Conservation (phyloP, 1,284 basidiomycete species). For the Peniophora sp. region DNA sequence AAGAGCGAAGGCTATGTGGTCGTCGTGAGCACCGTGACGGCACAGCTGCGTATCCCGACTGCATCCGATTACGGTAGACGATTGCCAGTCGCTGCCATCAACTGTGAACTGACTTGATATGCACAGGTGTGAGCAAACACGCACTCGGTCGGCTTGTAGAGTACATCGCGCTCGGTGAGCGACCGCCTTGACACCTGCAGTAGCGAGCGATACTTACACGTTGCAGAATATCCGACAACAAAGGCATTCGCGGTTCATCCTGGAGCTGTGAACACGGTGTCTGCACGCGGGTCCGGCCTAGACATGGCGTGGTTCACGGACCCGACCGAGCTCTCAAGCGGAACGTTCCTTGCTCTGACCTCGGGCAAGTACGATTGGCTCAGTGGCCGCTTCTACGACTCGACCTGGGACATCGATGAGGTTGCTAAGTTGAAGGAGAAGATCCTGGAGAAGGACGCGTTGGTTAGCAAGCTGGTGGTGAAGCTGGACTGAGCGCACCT, state of each 20-base stretch:
- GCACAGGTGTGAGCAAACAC: not conserved
- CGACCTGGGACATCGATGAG: too few relatives aligned
- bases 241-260: not conserved
- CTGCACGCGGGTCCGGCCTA: not conserved
- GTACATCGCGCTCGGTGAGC: not conserved
- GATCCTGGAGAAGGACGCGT: too few relatives aligned
- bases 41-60: not conserved
- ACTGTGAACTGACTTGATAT: not conserved
- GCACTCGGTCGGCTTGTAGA: not conserved
- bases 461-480: too few relatives aligned
- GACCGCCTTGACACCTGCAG: not conserved
- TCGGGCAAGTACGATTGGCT: conserved; percentile 9
- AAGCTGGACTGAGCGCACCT: too few relatives aligned
- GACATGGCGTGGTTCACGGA: not conserved
- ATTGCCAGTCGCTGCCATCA: too few relatives aligned
- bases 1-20: conserved; percentile 4
- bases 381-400: not conserved
- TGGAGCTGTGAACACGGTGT: not conserved
- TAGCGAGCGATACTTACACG: too few relatives aligned
- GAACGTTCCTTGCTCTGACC: conserved; percentile 7
- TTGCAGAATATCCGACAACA: not conserved
- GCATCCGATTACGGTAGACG: not conserved
- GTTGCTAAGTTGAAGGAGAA: too few relatives aligned
- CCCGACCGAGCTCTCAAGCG: conserved; percentile 2
- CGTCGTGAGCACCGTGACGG: conserved; percentile 3